These are phyloP conservation scores for Coccomyxa sp. DNA, from an alignment of 139 green algal genomes.

Conservation along the genomic window DNA sequence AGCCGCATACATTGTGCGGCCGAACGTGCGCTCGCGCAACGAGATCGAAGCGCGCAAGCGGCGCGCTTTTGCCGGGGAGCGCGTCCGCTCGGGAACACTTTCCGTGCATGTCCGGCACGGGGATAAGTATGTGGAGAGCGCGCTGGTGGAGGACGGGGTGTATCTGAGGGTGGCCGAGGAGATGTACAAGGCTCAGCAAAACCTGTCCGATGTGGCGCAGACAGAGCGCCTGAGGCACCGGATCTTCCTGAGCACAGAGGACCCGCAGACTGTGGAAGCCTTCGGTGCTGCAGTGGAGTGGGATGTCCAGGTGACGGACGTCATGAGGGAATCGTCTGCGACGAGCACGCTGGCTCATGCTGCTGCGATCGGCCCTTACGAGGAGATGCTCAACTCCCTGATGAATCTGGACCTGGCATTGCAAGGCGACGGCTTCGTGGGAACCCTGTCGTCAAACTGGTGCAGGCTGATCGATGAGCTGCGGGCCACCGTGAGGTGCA, in stretches of 20 bases:
- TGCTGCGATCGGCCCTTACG: conserved; percentile 9
- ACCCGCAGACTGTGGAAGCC: conserved; percentile 15
- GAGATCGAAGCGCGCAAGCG: conserved; percentile 15
- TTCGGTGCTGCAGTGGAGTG: conserved; percentile 4
- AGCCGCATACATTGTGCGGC: conserved; percentile 20
- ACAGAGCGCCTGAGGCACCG: conserved; percentile 1
- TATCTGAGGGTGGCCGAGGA: not conserved
- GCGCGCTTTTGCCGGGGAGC: not conserved
- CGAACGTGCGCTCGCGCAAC: not conserved
- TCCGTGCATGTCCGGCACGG: conserved; percentile 31
- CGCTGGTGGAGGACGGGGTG: not conserved
- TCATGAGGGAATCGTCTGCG: not conserved
- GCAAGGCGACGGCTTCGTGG: conserved; percentile 25
- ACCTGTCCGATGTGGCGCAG: not conserved
- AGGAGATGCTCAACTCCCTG: conserved; percentile 25
- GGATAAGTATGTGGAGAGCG: conserved; percentile 23
- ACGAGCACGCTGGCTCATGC: conserved; percentile 12
- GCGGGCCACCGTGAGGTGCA: conserved; percentile 28
- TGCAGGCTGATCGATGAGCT: conserved; percentile 33
- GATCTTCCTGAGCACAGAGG: conserved; percentile 30
- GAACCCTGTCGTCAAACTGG: conserved; percentile 36
- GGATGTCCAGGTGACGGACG: not conserved
- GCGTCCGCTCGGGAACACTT: not conserved
- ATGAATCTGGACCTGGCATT: conserved; percentile 25
- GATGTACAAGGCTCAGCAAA: not conserved